Base-by-base conservation (phyloP, 495 filamentous ascomycete genomes). In the Hypomontagnella monticulosa region DNA sequence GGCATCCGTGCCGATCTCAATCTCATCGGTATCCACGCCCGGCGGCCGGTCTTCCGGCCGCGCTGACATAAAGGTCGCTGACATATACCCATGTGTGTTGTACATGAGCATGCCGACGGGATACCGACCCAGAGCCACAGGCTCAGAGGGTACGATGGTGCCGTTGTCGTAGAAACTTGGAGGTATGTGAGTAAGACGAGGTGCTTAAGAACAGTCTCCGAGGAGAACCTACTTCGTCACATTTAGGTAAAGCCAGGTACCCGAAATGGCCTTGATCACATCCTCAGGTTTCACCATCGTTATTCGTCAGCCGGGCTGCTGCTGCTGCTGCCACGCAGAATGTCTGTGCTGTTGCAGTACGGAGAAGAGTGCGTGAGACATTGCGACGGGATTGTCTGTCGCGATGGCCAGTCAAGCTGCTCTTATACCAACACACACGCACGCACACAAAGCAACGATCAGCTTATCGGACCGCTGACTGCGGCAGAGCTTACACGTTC, bases 161-260 rank as follows among this genome's bases (percentile, higher is more conserved):
- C 65, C 59, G 32, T 63, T 60, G 49, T 68, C 65, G 54, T 43
- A 59, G 14, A 37, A 68, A 0, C 65, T 68, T 20, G 3, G 18
- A 4, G 18, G 11, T 36, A n/a, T 43, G 48, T 62, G 12, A 67
- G 33, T 14, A 41, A 20, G 19, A 14, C 16, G 2, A 15, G 0
- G 8, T n/a, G n/a, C 23, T 53, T 23, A 12, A 23, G 2, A 44
- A 4, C 27, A 10, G 32, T 6, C 11, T 27, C 44, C 7, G 14
- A 14, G 0, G 7, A 1, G 8, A 57, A 48, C 66, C n/a, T 61
- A 69, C 66, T 60, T 51, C 0, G 66, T 69, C 16, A 58, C 54
- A 43, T 69, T 69, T 10, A 69, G 37, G 20, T 61, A 69, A 8
- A 69, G 55, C 66, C 66, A 69, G 12, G 60, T 46, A 11, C 66